Evolutionary conservation across 192 early-diverging fungal species (phyloP), one percentile per base, ranked within the genome.

Genomic region (Umbelopsis isabellina): DNA sequence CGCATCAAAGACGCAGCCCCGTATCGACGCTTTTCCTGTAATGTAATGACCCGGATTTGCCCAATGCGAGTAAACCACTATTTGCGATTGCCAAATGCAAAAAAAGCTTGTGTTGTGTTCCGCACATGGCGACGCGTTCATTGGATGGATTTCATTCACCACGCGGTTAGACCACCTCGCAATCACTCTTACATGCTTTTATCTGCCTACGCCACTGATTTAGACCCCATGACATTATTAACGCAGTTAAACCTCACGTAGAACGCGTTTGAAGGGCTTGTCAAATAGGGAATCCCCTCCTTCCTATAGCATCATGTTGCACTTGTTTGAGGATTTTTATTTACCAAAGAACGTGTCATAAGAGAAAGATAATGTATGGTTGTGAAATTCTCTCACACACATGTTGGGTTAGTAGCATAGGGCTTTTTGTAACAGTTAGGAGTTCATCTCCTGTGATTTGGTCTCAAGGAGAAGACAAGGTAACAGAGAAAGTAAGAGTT

Each of bases 151-250:
- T 61, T 61, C 55, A 61, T 16, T 25, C 33, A 61, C 55, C 55
- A 61, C 55, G 55, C 55, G 55, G 55, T 61, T 27, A 61, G 55
- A 61, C 55, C 55, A 61, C 55, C 55, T 61, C 55, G 55, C 55
- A 33, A 8, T 61, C 25, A 37, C 4, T 33, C 55, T 35, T 33
- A 10, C 55, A 21, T 35, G 27, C 33, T 35, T 61, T 35, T 61
- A 16, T 18, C 30, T 61, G 30, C 25, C 21, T 61, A 61, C 55
- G 55, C 55, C 55, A 61, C 55, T 61, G 25, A 22, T 52, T 35
- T 6, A 27, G 55, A 61, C 55, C 55, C 55, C 30, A 61, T 61
- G 55, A 61, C 25, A 61, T 35, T 3, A 12, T 30, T 30, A 20
- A 10, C 5, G 55, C 55, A 37, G 9, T 35, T 11, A 30, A 16